Conservation (phyloP, 177 flowering plant species). For the Tripterygium wilfordii region DNA sequence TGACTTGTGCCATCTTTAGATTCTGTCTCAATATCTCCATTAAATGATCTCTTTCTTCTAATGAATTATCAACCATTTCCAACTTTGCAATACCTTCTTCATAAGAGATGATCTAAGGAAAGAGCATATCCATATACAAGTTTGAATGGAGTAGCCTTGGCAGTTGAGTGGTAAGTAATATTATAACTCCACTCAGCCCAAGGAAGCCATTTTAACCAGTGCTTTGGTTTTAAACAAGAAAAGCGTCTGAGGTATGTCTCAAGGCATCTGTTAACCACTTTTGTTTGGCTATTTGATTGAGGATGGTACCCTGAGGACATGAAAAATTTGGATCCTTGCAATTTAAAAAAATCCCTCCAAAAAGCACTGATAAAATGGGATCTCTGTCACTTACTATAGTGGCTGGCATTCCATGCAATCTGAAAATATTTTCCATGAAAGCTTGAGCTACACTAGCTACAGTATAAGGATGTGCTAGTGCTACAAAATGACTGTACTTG, state of each 20-base stretch:
- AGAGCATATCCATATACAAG: too few relatives aligned
- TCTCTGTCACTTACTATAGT: constrained; percentile 14
- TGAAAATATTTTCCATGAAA: constrained; percentile 2
- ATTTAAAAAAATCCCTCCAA: too few relatives aligned
- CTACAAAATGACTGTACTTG: constrained; percentile 16
- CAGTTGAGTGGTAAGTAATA: constrained; percentile 1
- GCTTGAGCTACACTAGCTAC: neutral
- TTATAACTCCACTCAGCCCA: constrained; percentile 16
- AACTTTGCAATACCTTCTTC: too few relatives aligned
- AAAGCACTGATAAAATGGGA: too few relatives aligned
- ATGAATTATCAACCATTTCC: too few relatives aligned
- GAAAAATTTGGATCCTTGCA: neutral
- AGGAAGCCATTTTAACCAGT: neutral
- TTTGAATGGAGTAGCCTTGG: constrained; percentile 2
- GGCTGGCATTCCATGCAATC: constrained; percentile 13
- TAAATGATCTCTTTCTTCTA: too few relatives aligned
- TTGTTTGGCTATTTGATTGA: constrained; percentile 11
- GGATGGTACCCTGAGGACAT: constrained; percentile 12
- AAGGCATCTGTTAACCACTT: constrained; percentile 8
- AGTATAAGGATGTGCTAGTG: constrained; percentile 7
- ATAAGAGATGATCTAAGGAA: too few relatives aligned
- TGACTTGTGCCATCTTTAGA: too few relatives aligned
- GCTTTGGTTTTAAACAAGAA: neutral
- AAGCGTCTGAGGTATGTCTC: constrained; percentile 6
- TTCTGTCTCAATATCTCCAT: too few relatives aligned